A percentile compares a stretch with the other conserved stretches of the same genome.
Evolutionary conservation across 2,329 filamentous ascomycete species (phyloP).

Genomic region (Chrysoporthe deuterocubensis): DNA sequence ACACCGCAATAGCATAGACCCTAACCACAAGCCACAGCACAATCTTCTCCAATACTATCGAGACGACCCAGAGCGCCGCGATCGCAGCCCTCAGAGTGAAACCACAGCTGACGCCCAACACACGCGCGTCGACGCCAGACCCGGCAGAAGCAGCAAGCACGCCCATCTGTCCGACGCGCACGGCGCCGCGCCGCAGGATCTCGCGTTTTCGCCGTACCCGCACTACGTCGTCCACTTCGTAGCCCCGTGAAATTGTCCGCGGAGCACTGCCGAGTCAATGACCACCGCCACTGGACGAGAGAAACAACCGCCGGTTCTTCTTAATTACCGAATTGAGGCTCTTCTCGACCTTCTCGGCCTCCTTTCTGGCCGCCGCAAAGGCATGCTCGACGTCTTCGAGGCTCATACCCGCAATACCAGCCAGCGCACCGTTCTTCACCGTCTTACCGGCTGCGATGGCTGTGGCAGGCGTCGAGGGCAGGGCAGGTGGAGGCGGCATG

Average conservation of each 20-base stretch:
- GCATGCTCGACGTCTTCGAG: conserved; percentile 67
- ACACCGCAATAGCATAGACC: conserved; percentile 20
- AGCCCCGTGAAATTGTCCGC: background rate
- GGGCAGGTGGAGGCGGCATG: conserved; percentile 17
- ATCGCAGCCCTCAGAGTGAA: conserved; percentile 24
- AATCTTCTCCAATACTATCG: conserved; percentile 6
- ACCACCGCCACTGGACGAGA: conserved; percentile 24
- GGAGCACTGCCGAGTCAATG: conserved; percentile 27
- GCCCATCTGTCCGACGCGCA: conserved; percentile 14
- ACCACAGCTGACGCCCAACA: conserved; percentile 19
- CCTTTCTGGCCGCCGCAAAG: conserved; percentile 55
- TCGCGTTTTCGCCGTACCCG: conserved; percentile 18
- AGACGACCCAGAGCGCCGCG: conserved; percentile 18
- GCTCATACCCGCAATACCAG: conserved; percentile 60
- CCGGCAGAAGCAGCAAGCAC: conserved; percentile 17
- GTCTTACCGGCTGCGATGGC: conserved; percentile 8
- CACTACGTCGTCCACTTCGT: conserved; percentile 1
- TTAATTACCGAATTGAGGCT: conserved; percentile 62
- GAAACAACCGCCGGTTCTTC: conserved; percentile 60
- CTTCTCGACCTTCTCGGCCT: conserved; percentile 67
- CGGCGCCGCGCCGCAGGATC: conserved; percentile 24
- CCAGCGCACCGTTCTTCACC: conserved; percentile 40
- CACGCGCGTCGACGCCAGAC: conserved; percentile 22
- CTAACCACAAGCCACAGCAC: conserved; percentile 21
- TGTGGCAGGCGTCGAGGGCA: conserved; percentile 6